Evolutionary conservation across 2,329 filamentous ascomycete genomes (phyloP).

Genomic region (Ophiostoma sp.): DNA sequence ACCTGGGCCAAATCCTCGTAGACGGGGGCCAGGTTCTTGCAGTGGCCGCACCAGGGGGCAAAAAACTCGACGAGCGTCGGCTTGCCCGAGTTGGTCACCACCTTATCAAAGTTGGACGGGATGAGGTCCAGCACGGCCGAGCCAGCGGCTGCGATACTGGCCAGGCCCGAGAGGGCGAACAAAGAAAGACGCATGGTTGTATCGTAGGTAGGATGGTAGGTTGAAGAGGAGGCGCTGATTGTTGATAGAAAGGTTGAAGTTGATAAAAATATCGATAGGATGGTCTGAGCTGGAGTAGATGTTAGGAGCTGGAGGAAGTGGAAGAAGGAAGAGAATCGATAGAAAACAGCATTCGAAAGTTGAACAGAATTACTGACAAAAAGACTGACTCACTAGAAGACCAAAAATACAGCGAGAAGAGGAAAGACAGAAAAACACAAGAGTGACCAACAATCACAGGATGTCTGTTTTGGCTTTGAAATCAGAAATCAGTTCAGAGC

Average conservation of each 20-base stretch:
- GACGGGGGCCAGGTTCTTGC: constrained; percentile 92
- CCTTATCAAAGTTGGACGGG: constrained; percentile 85
- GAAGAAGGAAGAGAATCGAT: neutral
- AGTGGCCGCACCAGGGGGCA: constrained; percentile 98
- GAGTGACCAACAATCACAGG: neutral
- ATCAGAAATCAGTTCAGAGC: constrained; percentile 24
- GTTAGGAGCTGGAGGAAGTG: neutral
- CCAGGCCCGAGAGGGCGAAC: constrained; percentile 58
- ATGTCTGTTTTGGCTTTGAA: constrained; percentile 22
- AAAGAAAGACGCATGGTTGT: constrained; percentile 59
- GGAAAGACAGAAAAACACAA: neutral
- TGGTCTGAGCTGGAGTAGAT: neutral
- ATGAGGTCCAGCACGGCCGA: constrained; percentile 88
- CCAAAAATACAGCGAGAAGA: neutral
- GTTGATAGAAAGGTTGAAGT: constrained; percentile 2
- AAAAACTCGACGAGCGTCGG: constrained; percentile 98
- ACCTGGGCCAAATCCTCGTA: constrained; percentile 84
- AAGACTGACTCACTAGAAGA: neutral
- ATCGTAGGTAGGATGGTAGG: neutral
- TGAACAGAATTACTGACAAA: neutral
- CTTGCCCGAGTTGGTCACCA: constrained; percentile 89
- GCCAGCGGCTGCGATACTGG: constrained; percentile 60
- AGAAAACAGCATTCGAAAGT: neutral
- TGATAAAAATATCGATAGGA: neutral
- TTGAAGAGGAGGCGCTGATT: neutral